Conservation (phyloP, 148 eudicot genomes). For the Arctostaphylos glauca region DNA sequence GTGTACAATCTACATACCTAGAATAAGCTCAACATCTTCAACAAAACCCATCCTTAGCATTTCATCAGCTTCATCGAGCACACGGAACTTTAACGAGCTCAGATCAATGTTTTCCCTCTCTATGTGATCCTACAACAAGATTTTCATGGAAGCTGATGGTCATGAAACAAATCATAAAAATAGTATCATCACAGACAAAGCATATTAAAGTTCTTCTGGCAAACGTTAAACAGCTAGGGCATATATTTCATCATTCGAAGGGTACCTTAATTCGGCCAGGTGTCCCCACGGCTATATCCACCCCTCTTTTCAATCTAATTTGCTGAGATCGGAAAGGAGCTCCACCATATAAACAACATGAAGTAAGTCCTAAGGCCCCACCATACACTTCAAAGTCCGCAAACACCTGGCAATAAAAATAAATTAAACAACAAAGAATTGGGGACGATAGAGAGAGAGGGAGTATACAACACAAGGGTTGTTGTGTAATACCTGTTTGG, state of each 20-base stretch:
- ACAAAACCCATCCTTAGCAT: constrained; percentile 95
- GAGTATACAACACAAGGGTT: not conserved
- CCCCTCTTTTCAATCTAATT: constrained; percentile 65
- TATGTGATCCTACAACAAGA: constrained; percentile 59
- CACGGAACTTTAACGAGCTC: constrained; percentile 76
- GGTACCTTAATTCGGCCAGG: constrained; percentile 92
- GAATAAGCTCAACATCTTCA: constrained; percentile 85
- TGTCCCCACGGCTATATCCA: constrained; percentile 76
- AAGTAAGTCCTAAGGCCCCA: constrained; percentile 51
- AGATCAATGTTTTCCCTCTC: constrained; percentile 74
- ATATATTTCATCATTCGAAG: not conserved
- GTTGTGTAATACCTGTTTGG: constrained; percentile 57
- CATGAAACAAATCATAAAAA: not conserved
- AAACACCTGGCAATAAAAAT: constrained; percentile 43
- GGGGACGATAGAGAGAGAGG: not conserved
- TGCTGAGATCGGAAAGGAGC: constrained; percentile 58
- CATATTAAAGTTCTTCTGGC: not conserved
- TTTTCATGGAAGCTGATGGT: not conserved
- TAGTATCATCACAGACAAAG: not conserved
- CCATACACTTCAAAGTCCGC: constrained; percentile 78
- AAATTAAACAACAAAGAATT: not conserved
- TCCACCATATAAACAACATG: constrained; percentile 82
- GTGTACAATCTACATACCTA: constrained; percentile 41
- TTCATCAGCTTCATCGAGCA: constrained; percentile 97
- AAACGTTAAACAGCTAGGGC: not conserved